Conservation (phyloP, 257 asterid genomes). For the Petrea volubilis region DNA sequence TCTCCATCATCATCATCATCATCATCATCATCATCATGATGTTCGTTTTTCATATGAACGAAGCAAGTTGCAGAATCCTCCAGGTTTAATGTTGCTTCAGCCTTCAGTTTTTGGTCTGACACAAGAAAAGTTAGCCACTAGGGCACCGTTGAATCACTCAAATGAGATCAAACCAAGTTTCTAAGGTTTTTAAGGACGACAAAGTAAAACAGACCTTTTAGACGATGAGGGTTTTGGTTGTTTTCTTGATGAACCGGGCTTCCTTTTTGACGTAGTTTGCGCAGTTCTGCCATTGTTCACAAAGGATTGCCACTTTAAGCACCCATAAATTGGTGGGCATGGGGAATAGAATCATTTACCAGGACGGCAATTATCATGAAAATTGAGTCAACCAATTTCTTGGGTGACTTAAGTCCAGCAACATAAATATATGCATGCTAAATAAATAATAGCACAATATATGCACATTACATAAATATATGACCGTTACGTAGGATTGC, state of each 20-base stretch:
- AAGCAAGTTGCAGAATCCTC: not conserved
- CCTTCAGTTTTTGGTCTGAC: constrained; percentile 25
- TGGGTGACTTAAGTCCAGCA: too few relatives aligned
- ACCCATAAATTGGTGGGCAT: too few relatives aligned
- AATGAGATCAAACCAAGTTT: not conserved
- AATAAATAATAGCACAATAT: too few relatives aligned
- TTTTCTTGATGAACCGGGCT: constrained; percentile 19
- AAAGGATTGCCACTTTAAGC: too few relatives aligned
- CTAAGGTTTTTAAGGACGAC: not conserved
- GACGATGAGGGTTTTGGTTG: constrained; percentile 18
- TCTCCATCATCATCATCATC: not conserved
- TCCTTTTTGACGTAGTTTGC: constrained; percentile 26
- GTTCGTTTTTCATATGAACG: not conserved
- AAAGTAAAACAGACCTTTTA: constrained; percentile 27
- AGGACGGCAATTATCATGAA: too few relatives aligned
- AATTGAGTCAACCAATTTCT: too few relatives aligned
- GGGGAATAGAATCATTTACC: not conserved
- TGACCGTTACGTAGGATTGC: too few relatives aligned
- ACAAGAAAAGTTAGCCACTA: not conserved
- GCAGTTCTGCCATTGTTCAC: constrained; percentile 29
- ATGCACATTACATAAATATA: too few relatives aligned
- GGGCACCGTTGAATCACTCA: not conserved
- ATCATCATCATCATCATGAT: not conserved
- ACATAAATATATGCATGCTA: too few relatives aligned
- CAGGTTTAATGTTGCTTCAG: not conserved